Evolutionary conservation across 768 basidiomycete species (phyloP).

Genomic region (Tulasnella sp.): DNA sequence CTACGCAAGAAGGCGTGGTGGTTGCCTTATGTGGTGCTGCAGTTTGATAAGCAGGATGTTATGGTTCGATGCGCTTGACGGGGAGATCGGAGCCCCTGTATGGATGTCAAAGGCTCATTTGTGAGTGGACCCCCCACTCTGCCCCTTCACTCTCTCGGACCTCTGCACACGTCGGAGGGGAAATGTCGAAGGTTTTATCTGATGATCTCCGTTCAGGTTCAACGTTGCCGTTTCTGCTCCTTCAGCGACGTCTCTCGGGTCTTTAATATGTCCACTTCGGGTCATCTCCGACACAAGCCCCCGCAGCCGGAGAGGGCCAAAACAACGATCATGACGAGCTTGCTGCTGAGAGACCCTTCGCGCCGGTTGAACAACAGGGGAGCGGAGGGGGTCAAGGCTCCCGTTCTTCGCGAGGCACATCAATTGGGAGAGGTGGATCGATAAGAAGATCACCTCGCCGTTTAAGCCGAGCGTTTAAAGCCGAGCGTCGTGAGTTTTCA

Average conservation of each 20-base stretch:
- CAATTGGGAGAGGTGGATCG: slow-evolving; percentile 84
- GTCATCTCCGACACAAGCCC: slow-evolving; percentile 86
- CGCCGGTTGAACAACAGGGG: slow-evolving; percentile 89
- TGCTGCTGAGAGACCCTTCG: slow-evolving; percentile 86
- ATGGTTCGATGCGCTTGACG: slow-evolving; percentile 92
- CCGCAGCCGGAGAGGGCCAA: slow-evolving; percentile 59
- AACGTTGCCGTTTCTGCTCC: slow-evolving; percentile 33
- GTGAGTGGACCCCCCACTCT: slow-evolving; percentile 54
- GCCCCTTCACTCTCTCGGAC: not conserved
- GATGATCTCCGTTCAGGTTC: slow-evolving; percentile 29
- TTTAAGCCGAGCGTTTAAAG: slow-evolving; percentile 99
- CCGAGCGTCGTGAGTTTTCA: slow-evolving; percentile 77
- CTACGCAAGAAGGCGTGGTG: slow-evolving; percentile 91
- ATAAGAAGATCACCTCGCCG: slow-evolving; percentile 95
- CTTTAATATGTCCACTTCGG: slow-evolving; percentile 87
- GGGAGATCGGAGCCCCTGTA: slow-evolving; percentile 84
- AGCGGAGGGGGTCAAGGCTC: slow-evolving; percentile 90
- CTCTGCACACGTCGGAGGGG: not conserved
- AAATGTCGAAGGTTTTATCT: not conserved
- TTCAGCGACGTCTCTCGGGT: slow-evolving; percentile 91
- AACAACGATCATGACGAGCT: slow-evolving; percentile 88
- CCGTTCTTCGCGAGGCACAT: slow-evolving; percentile 94
- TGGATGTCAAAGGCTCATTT: slow-evolving; percentile 98
- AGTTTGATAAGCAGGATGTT: slow-evolving; percentile 97
- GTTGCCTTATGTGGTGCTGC: slow-evolving; percentile 96